Evolutionary conservation across 1,284 basidiomycete genomes (phyloP).

Genomic region (Malassezia furfur): DNA sequence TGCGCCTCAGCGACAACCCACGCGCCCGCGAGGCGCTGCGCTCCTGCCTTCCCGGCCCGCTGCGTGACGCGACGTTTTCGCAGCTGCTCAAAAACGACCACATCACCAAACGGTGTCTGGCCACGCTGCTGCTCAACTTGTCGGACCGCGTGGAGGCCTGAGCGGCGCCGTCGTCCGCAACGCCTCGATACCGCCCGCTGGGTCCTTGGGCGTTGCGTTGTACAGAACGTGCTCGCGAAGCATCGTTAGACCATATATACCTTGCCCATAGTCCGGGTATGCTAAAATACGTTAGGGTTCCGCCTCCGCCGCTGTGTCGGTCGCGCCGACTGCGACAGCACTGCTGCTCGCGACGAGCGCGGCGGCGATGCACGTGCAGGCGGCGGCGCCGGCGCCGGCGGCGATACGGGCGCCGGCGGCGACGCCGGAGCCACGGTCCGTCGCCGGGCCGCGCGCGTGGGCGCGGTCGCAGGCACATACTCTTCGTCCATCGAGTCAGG

Average conservation of each 20-base stretch:
- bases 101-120: conserved; percentile 64
- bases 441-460: no score
- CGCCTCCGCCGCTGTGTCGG: not conserved
- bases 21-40: conserved; percentile 92
- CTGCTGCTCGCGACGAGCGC: not conserved
- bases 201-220: not conserved
- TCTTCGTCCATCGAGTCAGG: no score
- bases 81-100: conserved; percentile 60
- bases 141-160: conserved; percentile 51
- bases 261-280: conserved; percentile 1
- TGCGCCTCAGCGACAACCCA: conserved; percentile 89
- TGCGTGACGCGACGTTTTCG: conserved; percentile 87
- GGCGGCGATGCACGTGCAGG: conserved; percentile 7
- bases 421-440: no score
- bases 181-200: conserved; percentile 3
- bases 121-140: conserved; percentile 85
- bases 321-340: not conserved
- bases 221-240: not conserved
- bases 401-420: not conserved
- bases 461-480: no score
- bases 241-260: not conserved
- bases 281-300: not conserved
- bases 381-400: not conserved
- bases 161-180: not conserved
- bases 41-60: conserved; percentile 90